Evolutionary conservation across 371 early-diverging fungal genomes (phyloP).

Genomic region (Sporodiniella umbellata): DNA sequence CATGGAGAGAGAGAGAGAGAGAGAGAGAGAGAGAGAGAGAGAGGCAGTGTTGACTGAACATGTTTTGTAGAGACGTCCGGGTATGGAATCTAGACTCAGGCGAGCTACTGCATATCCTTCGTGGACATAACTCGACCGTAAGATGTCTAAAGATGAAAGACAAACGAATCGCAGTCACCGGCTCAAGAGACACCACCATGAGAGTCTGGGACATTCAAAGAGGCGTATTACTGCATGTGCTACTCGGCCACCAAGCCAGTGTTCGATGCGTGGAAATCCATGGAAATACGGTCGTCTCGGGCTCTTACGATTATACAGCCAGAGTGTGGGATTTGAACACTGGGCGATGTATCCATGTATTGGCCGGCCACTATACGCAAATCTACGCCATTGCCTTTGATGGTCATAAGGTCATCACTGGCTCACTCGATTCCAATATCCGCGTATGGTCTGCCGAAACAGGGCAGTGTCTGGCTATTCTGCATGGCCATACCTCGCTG

Average conservation of each 20-base stretch:
- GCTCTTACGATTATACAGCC: conserved; percentile 89
- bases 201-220: conserved; percentile 82
- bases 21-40: too few species aligned
- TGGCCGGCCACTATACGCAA: conserved; percentile 68
- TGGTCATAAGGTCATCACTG: conserved; percentile 67
- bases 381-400: conserved; percentile 71
- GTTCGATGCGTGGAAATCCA: conserved; percentile 82
- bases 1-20: too few species aligned
- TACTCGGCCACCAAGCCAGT: conserved; percentile 75
- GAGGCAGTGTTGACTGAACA: too few species aligned
- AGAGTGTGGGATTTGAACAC: conserved; percentile 84
- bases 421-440: conserved; percentile 74
- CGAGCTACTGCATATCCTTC: conserved; percentile 68
- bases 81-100: conserved; percentile 89
- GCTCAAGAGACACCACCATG: conserved; percentile 85
- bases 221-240: conserved; percentile 54
- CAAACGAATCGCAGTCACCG: conserved; percentile 74
- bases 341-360: conserved; percentile 62
- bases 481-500: conserved; percentile 82
- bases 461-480: conserved; percentile 53
- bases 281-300: conserved; percentile 77
- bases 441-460: conserved; percentile 70
- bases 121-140: conserved; percentile 92
- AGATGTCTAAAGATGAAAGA: conserved; percentile 79
- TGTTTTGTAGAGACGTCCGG: conserved; percentile 71